Evolutionary conservation across 768 basidiomycete species (phyloP).

Genomic region (Psilocybe sp.): DNA sequence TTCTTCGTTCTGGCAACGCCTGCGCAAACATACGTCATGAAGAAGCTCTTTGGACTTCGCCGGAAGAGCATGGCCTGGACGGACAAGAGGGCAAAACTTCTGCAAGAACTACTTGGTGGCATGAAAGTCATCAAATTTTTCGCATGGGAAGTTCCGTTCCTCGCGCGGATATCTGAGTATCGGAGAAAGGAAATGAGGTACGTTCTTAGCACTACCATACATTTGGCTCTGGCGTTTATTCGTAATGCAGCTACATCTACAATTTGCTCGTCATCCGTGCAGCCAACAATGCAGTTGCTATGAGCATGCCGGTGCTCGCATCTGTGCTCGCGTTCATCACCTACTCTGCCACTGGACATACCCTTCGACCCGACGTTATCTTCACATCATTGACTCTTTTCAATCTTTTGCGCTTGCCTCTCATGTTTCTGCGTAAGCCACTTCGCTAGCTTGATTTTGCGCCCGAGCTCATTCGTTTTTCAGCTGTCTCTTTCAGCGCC

Average conservation of each 20-base stretch:
- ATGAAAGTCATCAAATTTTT: slow-evolving; percentile 95
- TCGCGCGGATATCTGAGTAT: slow-evolving; percentile 68
- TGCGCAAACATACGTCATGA: slow-evolving; percentile 71
- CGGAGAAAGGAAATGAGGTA: slow-evolving; percentile 71
- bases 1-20: slow-evolving; percentile 73
- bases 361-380: slow-evolving; percentile 64
- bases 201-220: slow-evolving; percentile 11
- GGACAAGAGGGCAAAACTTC: slow-evolving; percentile 83
- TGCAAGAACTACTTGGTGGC: slow-evolving; percentile 86
- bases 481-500: slow-evolving; percentile 70
- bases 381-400: slow-evolving; percentile 88
- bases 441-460: slow-evolving; percentile 2
- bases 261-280: slow-evolving; percentile 63
- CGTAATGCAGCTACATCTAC: slow-evolving; percentile 52
- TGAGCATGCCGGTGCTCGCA: slow-evolving; percentile 75
- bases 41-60: slow-evolving; percentile 63
- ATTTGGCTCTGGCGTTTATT: not conserved
- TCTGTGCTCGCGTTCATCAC: slow-evolving; percentile 76
- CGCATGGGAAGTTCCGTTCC: slow-evolving; percentile 83
- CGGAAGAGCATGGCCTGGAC: slow-evolving; percentile 83
- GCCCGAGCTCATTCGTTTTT: slow-evolving; percentile 4
- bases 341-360: slow-evolving; percentile 72
- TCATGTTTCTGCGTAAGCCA: slow-evolving; percentile 65
- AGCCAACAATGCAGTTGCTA: slow-evolving; percentile 63
- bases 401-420: slow-evolving; percentile 75